Conservation (phyloP, 2,329 filamentous ascomycete genomes). For the Thyridium curvatum region DNA sequence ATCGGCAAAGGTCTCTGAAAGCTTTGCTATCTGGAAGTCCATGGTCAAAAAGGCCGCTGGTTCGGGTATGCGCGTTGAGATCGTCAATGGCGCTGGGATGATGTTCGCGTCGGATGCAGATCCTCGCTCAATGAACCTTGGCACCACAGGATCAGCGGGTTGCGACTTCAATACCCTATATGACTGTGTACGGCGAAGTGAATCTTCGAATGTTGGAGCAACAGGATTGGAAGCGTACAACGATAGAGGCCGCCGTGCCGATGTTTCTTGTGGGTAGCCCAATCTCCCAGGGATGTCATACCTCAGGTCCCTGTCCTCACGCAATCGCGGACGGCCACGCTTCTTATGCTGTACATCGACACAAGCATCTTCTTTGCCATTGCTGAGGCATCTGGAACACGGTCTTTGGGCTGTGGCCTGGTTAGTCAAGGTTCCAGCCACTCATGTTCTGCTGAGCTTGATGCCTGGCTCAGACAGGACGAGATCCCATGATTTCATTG, state of each 20-base stretch:
- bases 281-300: slow-evolving; percentile 44
- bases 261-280: slow-evolving; percentile 36
- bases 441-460: too few relatives aligned
- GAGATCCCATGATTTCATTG: too few relatives aligned
- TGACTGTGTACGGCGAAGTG: slow-evolving; percentile 37
- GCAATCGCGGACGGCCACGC: slow-evolving; percentile 67
- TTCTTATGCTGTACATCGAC: slow-evolving; percentile 85
- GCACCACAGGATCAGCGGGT: slow-evolving; percentile 37
- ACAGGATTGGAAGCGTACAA: slow-evolving; percentile 39
- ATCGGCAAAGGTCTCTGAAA: slow-evolving; percentile 49
- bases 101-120: slow-evolving; percentile 41
- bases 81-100: slow-evolving; percentile 37
- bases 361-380: slow-evolving; percentile 75
- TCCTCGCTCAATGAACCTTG: slow-evolving; percentile 45
- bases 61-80: slow-evolving; percentile 35
- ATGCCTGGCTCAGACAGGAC: too few relatives aligned
- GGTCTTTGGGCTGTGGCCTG: slow-evolving; percentile 58
- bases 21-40: slow-evolving; percentile 51
- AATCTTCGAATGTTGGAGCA: slow-evolving; percentile 38
- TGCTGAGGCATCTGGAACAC: slow-evolving; percentile 69
- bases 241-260: slow-evolving; percentile 42
- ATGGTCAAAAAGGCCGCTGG: slow-evolving; percentile 53
- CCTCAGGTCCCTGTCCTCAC: slow-evolving; percentile 61
- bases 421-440: slow-evolving; percentile 21
- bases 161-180: slow-evolving; percentile 50